Evolutionary conservation across 345 rosid species (phyloP).

Genomic region (Triadica sebifera): DNA sequence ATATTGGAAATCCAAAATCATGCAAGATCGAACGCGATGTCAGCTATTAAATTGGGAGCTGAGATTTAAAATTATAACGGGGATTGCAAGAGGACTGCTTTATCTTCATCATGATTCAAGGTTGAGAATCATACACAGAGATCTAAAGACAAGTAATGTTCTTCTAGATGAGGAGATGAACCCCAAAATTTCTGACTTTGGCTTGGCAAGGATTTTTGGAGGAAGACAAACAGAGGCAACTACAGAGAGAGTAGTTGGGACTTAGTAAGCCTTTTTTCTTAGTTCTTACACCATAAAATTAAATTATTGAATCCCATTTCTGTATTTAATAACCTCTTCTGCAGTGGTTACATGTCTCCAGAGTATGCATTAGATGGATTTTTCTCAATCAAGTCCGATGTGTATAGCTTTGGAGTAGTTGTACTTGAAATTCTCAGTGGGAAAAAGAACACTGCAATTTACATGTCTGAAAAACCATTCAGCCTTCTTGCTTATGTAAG

Average conservation of each 20-base stretch:
- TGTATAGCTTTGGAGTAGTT: constrained; percentile 36
- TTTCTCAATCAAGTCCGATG: constrained; percentile 33
- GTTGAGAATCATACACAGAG: constrained; percentile 30
- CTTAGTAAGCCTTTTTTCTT: constrained; percentile 16
- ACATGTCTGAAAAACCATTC: constrained; percentile 1
- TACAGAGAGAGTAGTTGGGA: constrained; percentile 24
- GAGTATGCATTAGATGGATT: constrained; percentile 29
- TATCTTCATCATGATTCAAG: constrained; percentile 33
- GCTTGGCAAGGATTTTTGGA: constrained; percentile 27
- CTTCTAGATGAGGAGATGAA: constrained; percentile 21
- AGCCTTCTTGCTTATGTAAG: constrained; percentile 28
- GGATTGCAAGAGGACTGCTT: constrained; percentile 23
- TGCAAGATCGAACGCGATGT: constrained; percentile 11
- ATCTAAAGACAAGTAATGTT: constrained; percentile 26
- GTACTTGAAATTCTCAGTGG: constrained; percentile 34
- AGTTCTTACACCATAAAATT: too few species aligned
- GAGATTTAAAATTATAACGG: constrained; percentile 22
- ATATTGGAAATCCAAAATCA: too few species aligned
- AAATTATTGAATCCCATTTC: too few species aligned
- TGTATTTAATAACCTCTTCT: neutral
- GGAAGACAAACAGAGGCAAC: constrained; percentile 24
- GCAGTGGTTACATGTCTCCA: constrained; percentile 35
- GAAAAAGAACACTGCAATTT: constrained; percentile 23
- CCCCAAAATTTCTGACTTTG: constrained; percentile 29
- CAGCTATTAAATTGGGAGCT: constrained; percentile 17